Base-by-base conservation (phyloP, 208 protist genomes). In the Endotrypanum monterogeii region DNA sequence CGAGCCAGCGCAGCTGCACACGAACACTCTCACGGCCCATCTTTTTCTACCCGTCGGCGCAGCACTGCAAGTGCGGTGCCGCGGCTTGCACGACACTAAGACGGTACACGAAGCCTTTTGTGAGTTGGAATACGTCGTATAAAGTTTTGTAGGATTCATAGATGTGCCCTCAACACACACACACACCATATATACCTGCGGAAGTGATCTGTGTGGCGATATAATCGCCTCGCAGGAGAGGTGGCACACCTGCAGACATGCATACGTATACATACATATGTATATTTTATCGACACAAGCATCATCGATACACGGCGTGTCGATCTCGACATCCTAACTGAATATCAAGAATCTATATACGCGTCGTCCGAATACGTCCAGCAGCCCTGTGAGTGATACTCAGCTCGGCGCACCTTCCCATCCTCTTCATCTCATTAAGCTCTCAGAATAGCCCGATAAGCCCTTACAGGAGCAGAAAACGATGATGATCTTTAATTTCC, bases 121-220 rank as follows among this genome's bases (percentile, higher is more conserved):
- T 23, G 87, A 94, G 77, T 39, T 92, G 32, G 85, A 88, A 61
- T 79, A 83, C 61, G 66, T 92, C 4, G 74, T 84, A 37, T 90
- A 62, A 76, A 20, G 23, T 25, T 28, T 16, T 8, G 28, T 6
- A 54, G 8, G 11, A 51, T 44, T 0, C n/a, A 67, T 44, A 67
- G 25, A 67, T 14, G 30, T 32, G n/a, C 2, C 0, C 62, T 23
- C 62, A 67, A 41, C 20, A 1, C 16, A 46, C 2, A 30, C 32
- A 46, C 16, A 46, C 12, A 14, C 30, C 58, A 14, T 28, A 20
- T 20, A 25, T 6, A 46, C 4, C 1, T 7, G 35, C 20, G n/a
- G 39, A 37, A 23, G 58, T 14, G 18, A 46, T 6, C 3, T 18
- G 39, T 25, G 58, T n/a, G n/a, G n/a, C n/a, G n/a, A n/a, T 16